Evolutionary conservation across 352 stramenopile species (phyloP).

Genomic region (Pythium grandisporangium): DNA sequence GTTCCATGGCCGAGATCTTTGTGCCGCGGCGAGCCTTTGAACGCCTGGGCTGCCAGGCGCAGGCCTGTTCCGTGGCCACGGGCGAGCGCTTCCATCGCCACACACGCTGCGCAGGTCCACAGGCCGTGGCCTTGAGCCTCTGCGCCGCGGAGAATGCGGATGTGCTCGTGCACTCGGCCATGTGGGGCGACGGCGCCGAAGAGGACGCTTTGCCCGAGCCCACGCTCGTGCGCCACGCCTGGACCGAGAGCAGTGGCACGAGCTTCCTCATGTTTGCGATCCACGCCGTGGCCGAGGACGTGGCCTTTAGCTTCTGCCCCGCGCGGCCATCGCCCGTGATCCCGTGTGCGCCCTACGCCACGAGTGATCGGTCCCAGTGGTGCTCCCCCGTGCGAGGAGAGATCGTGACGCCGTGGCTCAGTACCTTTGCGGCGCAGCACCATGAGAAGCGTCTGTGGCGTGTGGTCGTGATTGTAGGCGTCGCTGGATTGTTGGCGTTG

Average conservation of each 20-base stretch:
- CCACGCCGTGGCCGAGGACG: slow-evolving; percentile 30
- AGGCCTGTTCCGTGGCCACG: slow-evolving; percentile 13
- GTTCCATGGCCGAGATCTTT: slow-evolving; percentile 61
- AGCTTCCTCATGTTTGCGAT: slow-evolving; percentile 47
- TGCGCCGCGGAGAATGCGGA: slow-evolving; percentile 38
- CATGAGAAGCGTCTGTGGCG: no score
- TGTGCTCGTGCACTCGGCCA: slow-evolving; percentile 22
- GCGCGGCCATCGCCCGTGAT: slow-evolving; percentile 41
- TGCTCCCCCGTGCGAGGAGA: slow-evolving; percentile 19
- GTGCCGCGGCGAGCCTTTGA: slow-evolving; percentile 44
- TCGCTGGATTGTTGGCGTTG: no score
- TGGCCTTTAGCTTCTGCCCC: slow-evolving; percentile 40
- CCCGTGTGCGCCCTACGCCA: slow-evolving; percentile 36
- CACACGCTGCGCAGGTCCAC: slow-evolving; percentile 27
- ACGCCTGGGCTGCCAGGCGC: slow-evolving; percentile 29
- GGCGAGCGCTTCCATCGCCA: slow-evolving; percentile 28
- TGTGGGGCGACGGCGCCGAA: slow-evolving; percentile 56
- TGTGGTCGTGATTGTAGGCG: no score
- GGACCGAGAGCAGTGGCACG: slow-evolving; percentile 13
- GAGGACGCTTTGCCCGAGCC: slow-evolving; percentile 36
- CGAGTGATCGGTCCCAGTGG: slow-evolving; percentile 24
- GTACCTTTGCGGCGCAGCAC: slow-evolving; percentile 37
- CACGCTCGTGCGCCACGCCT: slow-evolving; percentile 41
- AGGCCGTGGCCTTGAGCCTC: slow-evolving; percentile 31
- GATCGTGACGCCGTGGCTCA: slow-evolving; percentile 37